Conservation (phyloP, 1,284 basidiomycete genomes). For the Megacollybia platyphylla region DNA sequence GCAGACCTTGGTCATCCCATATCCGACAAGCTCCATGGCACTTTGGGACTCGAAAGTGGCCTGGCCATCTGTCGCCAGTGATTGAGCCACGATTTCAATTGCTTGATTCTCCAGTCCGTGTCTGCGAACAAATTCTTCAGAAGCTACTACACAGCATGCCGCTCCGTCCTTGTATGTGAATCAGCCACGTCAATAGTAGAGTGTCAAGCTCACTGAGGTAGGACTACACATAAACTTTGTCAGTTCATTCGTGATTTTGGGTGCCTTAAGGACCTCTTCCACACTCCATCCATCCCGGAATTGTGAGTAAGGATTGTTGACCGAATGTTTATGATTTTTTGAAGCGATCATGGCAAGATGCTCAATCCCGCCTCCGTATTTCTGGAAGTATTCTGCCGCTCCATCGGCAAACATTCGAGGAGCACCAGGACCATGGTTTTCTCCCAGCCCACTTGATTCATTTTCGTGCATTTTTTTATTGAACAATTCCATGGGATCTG, state of each 20-base stretch:
- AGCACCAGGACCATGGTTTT: constrained; percentile 58
- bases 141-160: constrained; percentile 66
- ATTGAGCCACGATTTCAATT: constrained; percentile 64
- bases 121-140: constrained; percentile 69
- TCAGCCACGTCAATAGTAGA: background rate
- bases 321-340: constrained; percentile 77
- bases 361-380: constrained; percentile 57
- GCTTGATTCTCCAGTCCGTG: constrained; percentile 78
- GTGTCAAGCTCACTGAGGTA: constrained; percentile 39
- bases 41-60: constrained; percentile 51
- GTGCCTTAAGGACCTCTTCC: constrained; percentile 54
- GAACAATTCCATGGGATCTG: constrained; percentile 42
- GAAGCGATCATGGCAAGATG: constrained; percentile 73
- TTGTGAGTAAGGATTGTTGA: constrained; percentile 80
- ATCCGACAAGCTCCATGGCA: constrained; percentile 68
- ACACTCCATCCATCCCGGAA: constrained; percentile 69
- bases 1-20: constrained; percentile 59
- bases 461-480: constrained; percentile 31
- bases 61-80: constrained; percentile 53
- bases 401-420: constrained; percentile 73
- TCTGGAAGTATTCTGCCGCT: constrained; percentile 67
- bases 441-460: constrained; percentile 39
- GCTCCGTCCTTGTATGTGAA: constrained; percentile 45
- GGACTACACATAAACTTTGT: constrained; percentile 86
- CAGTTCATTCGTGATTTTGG: constrained; percentile 60